These are phyloP conservation scores for Croton laevigatus DNA, from an alignment of 441 rosid genomes.

Conservation along the genomic window DNA sequence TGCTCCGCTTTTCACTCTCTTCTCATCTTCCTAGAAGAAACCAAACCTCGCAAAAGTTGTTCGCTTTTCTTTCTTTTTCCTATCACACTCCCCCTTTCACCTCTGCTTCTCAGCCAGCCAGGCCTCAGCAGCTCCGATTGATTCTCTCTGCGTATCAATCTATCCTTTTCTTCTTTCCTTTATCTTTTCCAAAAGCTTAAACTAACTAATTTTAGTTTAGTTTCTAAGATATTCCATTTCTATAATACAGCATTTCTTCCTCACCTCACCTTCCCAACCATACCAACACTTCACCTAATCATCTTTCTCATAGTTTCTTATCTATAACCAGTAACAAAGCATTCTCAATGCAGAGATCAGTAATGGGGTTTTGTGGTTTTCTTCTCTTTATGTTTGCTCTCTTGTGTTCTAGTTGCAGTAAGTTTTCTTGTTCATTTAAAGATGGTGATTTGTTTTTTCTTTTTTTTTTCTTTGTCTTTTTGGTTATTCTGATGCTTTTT, in stretches of 20 bases:
- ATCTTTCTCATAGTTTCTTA: too few species aligned
- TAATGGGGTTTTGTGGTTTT: slow-evolving; percentile 26
- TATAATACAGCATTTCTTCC: background rate
- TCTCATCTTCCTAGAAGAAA: slow-evolving; percentile 7
- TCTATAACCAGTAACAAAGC: background rate
- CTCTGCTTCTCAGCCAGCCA: background rate
- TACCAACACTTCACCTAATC: background rate
- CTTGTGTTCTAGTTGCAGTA: slow-evolving; percentile 42
- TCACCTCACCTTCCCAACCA: too few species aligned
- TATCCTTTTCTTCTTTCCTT: background rate
- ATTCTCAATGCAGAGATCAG: slow-evolving; percentile 1
- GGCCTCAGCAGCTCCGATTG: background rate
- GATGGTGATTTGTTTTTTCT: background rate
- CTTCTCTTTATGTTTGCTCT: slow-evolving; percentile 33
- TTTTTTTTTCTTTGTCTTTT: background rate
- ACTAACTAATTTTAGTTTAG: too few species aligned
- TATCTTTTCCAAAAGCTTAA: background rate
- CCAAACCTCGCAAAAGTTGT: background rate
- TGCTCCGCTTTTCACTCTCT: background rate
- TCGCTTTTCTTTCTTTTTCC: background rate
- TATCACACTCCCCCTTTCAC: too few species aligned
- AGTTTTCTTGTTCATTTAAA: slow-evolving; percentile 3
- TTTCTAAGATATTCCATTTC: background rate
- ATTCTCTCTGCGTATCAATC: background rate
- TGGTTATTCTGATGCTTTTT: background rate